Evolutionary conservation across 768 basidiomycete species (phyloP).

Genomic region (Leccinum obscurum): DNA sequence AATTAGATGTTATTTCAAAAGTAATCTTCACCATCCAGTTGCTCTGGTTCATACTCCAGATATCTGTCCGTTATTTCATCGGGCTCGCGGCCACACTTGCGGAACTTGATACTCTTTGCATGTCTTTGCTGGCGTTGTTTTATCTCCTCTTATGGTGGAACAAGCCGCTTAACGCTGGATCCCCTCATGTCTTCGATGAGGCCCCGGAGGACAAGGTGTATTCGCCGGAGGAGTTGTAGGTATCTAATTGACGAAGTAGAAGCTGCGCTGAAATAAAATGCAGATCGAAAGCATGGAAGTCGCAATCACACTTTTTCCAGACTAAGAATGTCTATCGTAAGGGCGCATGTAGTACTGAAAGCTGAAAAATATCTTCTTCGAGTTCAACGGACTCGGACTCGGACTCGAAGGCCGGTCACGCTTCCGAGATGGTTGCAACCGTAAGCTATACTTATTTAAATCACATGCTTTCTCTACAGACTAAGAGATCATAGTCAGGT

Average conservation of each 20-base stretch:
- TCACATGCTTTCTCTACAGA: too few species aligned
- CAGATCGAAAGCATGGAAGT: background rate
- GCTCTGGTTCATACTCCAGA: background rate
- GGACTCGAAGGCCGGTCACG: too few species aligned
- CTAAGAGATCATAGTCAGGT: too few species aligned
- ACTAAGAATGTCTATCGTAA: background rate
- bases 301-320: background rate
- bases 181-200: background rate
- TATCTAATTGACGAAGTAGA: background rate
- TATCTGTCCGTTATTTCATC: background rate
- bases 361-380: too few species aligned
- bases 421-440: too few species aligned
- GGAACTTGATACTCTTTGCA: background rate
- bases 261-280: background rate
- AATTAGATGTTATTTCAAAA: background rate
- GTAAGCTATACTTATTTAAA: too few species aligned
- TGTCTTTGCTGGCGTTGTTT: background rate
- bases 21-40: background rate
- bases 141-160: conserved; percentile 2
- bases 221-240: background rate
- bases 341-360: too few species aligned
- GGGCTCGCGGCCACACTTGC: background rate
- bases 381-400: too few species aligned
- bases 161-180: background rate
- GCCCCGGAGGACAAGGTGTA: background rate